Percentiles rank a stretch among this genome's conserved stretches.
Evolutionary conservation across 805 yeast species (phyloP).

Genomic region (Zygotorulaspora danielsina): DNA sequence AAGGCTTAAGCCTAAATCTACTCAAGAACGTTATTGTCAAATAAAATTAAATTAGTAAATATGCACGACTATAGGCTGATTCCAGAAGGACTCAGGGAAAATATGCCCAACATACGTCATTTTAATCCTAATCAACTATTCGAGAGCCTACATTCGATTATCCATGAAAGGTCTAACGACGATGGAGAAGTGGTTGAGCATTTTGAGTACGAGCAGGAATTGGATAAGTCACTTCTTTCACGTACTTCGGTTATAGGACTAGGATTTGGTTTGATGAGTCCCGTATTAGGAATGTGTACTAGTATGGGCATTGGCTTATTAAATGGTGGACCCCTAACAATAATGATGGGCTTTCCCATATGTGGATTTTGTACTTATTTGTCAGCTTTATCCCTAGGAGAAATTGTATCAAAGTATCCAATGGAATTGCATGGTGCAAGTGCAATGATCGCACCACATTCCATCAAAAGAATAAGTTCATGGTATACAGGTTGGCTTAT

Average conservation of each 20-base stretch:
- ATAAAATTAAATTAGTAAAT: no score
- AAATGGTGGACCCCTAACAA: conserved; percentile 75
- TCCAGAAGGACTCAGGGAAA: conserved; percentile 25
- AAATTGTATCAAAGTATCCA: conserved; percentile 72
- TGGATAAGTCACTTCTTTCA: conserved; percentile 58
- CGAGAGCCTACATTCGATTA: conserved; percentile 29
- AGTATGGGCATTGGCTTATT: conserved; percentile 66
- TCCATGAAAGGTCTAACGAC: conserved; percentile 42
- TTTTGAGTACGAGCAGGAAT: conserved; percentile 68
- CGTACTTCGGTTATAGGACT: conserved; percentile 69
- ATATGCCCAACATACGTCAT: conserved; percentile 13
- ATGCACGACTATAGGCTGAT: conserved; percentile 27
- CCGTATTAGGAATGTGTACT: conserved; percentile 72
- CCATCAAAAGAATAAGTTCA: conserved; percentile 53
- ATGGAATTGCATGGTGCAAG: conserved; percentile 75
- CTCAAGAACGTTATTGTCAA: no score
- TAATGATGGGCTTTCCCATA: conserved; percentile 68
- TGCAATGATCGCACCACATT: conserved; percentile 59
- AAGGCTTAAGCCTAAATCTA: no score
- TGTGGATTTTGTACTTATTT: conserved; percentile 60
- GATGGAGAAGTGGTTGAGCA: conserved; percentile 58
- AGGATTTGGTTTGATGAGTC: conserved; percentile 79
- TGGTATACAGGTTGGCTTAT: conserved; percentile 81
- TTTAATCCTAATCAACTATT: conserved; percentile 26
- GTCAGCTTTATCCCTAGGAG: conserved; percentile 70